Evolutionary conservation across 1,139 yeast genomes (phyloP).

Genomic region (Pichia sp.): DNA sequence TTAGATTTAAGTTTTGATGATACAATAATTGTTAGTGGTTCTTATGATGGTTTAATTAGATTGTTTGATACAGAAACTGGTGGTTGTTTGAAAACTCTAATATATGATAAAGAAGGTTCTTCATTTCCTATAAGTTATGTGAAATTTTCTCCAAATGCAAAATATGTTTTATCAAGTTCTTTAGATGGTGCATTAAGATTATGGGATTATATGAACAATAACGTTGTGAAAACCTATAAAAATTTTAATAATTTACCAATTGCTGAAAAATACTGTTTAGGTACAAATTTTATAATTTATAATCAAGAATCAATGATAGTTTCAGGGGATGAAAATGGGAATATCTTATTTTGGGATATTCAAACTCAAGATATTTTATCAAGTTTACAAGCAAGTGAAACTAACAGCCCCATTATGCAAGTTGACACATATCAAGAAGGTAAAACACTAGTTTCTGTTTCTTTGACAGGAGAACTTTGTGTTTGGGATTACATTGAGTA

Average conservation of each 20-base stretch:
- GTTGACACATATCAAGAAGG: slow-evolving; percentile 40
- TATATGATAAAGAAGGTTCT: slow-evolving; percentile 56
- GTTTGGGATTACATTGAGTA: slow-evolving; percentile 29
- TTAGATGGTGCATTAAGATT: slow-evolving; percentile 71
- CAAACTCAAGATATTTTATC: slow-evolving; percentile 45
- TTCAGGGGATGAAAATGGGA: slow-evolving; percentile 62
- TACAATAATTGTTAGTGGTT: slow-evolving; percentile 76
- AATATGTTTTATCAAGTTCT: slow-evolving; percentile 69
- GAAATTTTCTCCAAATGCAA: slow-evolving; percentile 74
- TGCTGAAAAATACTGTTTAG: slow-evolving; percentile 42
- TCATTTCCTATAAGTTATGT: slow-evolving; percentile 77
- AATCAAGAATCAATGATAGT: slow-evolving; percentile 38
- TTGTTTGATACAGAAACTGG: slow-evolving; percentile 85
- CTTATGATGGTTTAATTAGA: slow-evolving; percentile 73
- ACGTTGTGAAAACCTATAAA: slow-evolving; percentile 67
- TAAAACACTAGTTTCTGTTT: slow-evolving; percentile 36
- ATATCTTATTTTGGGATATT: slow-evolving; percentile 67
- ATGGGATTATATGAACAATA: slow-evolving; percentile 79
- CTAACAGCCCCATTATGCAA: slow-evolving; percentile 35
- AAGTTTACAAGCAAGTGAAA: slow-evolving; percentile 17
- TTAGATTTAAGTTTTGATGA: slow-evolving; percentile 74
- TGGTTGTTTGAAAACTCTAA: slow-evolving; percentile 84
- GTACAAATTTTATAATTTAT: slow-evolving; percentile 39
- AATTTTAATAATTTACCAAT: slow-evolving; percentile 34
- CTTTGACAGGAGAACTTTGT: slow-evolving; percentile 36